Evolutionary conservation across 2,329 filamentous ascomycete genomes (phyloP), one percentile per base, ranked within the genome.

Genomic region (Pyrenochaeta sp.): DNA sequence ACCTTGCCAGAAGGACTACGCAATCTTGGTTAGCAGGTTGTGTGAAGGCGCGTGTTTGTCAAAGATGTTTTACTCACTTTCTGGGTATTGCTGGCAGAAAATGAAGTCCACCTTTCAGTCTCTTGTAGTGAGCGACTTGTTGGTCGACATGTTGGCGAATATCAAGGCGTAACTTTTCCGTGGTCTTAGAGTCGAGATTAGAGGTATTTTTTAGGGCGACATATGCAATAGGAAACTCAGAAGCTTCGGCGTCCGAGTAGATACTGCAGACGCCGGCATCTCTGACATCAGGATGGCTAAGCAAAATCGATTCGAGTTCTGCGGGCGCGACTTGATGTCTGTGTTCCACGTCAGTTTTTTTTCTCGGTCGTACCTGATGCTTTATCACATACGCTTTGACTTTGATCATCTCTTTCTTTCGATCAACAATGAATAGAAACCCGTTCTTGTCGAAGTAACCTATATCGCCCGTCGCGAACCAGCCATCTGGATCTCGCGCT

Each of bases 251-350:
- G 7, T 47, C 37, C 17, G 40, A 23, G 29, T 43, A 51, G 2
- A 52, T 27, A 4, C 40, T 43, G 30, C 53, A 51, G 3, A 91
- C 87, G 1, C 15, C 37, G 7, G 37, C 37, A 20, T 40, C 37
- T 10, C 11, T 78, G 20, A 91, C 73, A 1, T 74, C 75, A 1
- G 77, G 75, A 62, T 85, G 82, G 15, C 82, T 79, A 14, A 85
- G 71, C 17, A 86, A 68, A 5, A 85, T 58, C 6, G 80, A 81
- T 67, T 86, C 83, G 5, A 86, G 69, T 63, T 86, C 84, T 1
- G 83, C 83, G 1, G 84, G 84, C 9, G 83, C 82, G 14, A 86
- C 84, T 66, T 86, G 83, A 51, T 50, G 44, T 3, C 48, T 50
- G n/a, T 10, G 23, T 9, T 27, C 9, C 4, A 10, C 14, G n/a